Base-by-base conservation (phyloP, 2,329 filamentous ascomycete genomes). In the Paecilomyces variotii region DNA sequence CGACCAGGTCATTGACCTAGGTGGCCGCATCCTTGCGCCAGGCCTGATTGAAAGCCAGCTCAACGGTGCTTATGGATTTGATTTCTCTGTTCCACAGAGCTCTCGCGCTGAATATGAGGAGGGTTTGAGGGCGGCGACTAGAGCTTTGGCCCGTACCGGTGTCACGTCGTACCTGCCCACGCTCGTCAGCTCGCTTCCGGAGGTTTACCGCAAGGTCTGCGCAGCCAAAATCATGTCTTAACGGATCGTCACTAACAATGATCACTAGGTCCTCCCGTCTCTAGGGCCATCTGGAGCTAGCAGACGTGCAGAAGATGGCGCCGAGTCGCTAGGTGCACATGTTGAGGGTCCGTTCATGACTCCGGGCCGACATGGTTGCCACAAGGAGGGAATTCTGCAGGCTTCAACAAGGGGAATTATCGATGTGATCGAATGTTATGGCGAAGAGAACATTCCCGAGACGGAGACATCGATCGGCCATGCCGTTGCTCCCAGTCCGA, bases 31-130 rank as follows among this genome's bases (percentile, higher is more conserved):
- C 64, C 72, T 97, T 24, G 85, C 89, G 0, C 91, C 92, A 0
- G 92, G 92, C 27, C 82, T 97, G 69, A 94, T 97, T 66, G 92
- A 97, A 64, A 88, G 88, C 56, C 92, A 97, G 74, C 85, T 97
- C 65, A 97, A 97, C 68, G 92, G 92, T 54, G 91, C 89, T 9
- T 93, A 91, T 68, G 91, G 91, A 58, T 95, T 96, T 79, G 93
- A 96, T 78, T 96, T 95, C 73, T 94, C 90, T 0, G 80, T 91
- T 9, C 84, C 89, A n/a, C 81, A 74, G 34, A 73, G 86, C 14
- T 84, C 88, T 67, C 84, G 83, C 74, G 76, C 80, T 30, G 80
- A 82, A 56, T 96, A 95, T 67, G 83, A 84, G 59, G 87, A 90
- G 72, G 86, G 84, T n/a, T 77, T 96, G 55, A 80, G 80, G 62